Conservation (phyloP, 441 rosid species). For the Euphorbia schlechtendalii region DNA sequence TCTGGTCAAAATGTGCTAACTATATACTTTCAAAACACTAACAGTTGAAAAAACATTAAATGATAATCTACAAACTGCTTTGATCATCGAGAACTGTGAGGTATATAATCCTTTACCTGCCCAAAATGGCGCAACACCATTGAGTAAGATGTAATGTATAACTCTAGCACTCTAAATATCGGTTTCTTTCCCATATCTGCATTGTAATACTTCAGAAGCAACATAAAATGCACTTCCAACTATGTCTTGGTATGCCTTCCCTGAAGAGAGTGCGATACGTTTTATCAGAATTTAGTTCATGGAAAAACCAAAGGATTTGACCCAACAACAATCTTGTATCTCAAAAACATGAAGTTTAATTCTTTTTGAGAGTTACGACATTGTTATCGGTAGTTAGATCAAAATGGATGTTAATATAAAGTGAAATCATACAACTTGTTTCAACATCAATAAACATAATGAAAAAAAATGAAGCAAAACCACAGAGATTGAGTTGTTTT, state of each 20-base stretch:
- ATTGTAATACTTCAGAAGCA: conserved; percentile 71
- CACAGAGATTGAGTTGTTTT: not conserved
- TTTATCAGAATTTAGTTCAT: no score
- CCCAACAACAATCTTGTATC: no score
- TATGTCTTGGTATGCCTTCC: no score
- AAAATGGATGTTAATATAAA: conserved; percentile 77
- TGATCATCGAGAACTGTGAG: no score
- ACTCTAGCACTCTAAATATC: conserved; percentile 93
- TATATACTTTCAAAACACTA: not conserved
- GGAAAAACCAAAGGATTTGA: no score
- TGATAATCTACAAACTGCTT: no score
- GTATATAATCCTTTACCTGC: conserved; percentile 56
- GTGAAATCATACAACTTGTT: conserved; percentile 3
- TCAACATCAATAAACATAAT: not conserved
- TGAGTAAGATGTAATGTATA: conserved; percentile 70
- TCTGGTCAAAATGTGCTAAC: not conserved
- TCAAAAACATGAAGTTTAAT: no score
- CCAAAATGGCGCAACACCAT: conserved; percentile 93
- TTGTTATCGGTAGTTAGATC: no score
- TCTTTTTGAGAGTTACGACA: no score
- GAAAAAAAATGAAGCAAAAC: not conserved
- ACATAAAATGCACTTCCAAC: no score
- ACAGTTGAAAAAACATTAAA: no score
- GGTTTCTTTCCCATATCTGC: conserved; percentile 78
- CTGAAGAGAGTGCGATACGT: no score